Evolutionary conservation across 306 rosid species (phyloP), one percentile per base, ranked within the genome.

Genomic region (Hippophae tibetana): DNA sequence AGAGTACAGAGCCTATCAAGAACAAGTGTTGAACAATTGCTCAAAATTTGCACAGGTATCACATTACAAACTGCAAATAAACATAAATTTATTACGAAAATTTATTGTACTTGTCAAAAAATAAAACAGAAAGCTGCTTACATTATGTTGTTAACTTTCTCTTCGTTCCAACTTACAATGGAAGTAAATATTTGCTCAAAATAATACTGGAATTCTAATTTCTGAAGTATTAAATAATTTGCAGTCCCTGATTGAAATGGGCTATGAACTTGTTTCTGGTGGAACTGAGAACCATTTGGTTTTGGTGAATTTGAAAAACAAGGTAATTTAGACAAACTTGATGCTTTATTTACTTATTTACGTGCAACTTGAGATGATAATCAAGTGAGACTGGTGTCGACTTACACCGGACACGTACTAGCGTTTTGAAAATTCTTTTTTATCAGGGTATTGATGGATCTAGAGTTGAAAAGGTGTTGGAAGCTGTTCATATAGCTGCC

Each of bases 201-300:
- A 58, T 18, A 0, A 18, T 58, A 51, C 69, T 69, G 26, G 42
- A 60, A 62, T 43, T 68, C 55, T 74, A 49, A 70, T 47, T 23
- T 5, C 48, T 69, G 64, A 76, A 56, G 65, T 57, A 42, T 44
- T 57, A 40, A 5, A 46, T 55, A 62, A 71, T 43, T 73, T 80
- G 76, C 83, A 90, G 97, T 26, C 88, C 71, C 66, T 90, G 68
- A 63, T 9, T 68, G 80, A 68, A 74, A 84, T 61, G 52, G 97
- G 97, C 69, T 84, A 86, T 69, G 97, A 84, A 6, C 90, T 90
- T 73, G 97, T 90, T 74, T 87, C 97, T 54, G 97, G 97, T 11
- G 97, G 97, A 64, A 90, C 97, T 56, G 97, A 90, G 26, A 90
- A 90, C 80, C 97, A 90, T 77, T 71, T 90, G 62, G 97, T 90